These are phyloP conservation scores for Fusarium agapanthi DNA, from an alignment of 2,329 filamentous ascomycete species.

Conservation along the genomic window DNA sequence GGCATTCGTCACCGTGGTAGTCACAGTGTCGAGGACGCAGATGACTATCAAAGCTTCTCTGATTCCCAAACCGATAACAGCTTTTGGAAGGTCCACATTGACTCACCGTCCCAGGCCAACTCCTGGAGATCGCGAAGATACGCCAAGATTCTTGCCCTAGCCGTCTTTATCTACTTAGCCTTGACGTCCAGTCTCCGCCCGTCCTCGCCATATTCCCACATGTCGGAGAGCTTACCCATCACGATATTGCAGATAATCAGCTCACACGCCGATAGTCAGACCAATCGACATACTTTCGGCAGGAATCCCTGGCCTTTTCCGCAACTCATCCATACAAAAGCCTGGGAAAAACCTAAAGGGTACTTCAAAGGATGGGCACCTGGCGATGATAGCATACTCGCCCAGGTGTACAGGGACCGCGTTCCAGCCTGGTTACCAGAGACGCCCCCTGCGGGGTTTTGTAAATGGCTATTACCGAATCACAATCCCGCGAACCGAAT, in stretches of 20 bases:
- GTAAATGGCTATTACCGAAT: constrained; percentile 29
- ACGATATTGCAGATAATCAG: constrained; percentile 39
- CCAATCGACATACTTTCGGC: not conserved
- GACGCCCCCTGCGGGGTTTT: constrained; percentile 37
- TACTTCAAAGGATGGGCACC: constrained; percentile 46
- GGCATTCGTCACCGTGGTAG: not conserved
- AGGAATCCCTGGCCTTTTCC: constrained; percentile 43
- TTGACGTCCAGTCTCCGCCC: constrained; percentile 36
- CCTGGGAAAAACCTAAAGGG: constrained; percentile 38
- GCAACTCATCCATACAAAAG: constrained; percentile 30
- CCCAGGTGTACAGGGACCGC: constrained; percentile 31
- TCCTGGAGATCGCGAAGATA: not conserved
- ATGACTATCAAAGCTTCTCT: not conserved
- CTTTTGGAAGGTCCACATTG: not conserved
- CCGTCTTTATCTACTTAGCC: constrained; percentile 5
- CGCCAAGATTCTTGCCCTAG: not conserved
- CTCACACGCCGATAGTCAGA: constrained; percentile 23
- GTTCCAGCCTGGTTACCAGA: constrained; percentile 42
- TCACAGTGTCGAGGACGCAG: not conserved
- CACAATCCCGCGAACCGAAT: not conserved
- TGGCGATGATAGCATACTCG: constrained; percentile 35
- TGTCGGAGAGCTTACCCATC: constrained; percentile 43
- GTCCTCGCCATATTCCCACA: constrained; percentile 39
- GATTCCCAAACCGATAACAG: not conserved
- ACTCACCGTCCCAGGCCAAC: not conserved